Conservation (phyloP, 768 basidiomycete species). For the Psilocybe tampanensis region DNA sequence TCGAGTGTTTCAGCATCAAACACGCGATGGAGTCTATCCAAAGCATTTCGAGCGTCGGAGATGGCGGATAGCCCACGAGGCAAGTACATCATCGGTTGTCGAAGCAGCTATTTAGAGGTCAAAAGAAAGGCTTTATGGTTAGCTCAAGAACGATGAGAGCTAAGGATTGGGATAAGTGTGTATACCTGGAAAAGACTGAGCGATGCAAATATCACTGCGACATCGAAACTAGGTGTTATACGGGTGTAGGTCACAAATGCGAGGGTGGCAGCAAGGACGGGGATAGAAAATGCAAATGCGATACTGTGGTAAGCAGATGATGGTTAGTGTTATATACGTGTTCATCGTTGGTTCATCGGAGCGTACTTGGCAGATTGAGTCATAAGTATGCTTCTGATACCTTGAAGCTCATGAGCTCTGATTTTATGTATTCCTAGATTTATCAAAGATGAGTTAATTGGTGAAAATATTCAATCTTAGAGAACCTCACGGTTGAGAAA, state of each 20-base stretch:
- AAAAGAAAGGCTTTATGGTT: neutral
- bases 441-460: neutral
- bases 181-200: constrained; percentile 58
- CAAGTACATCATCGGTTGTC: constrained; percentile 71
- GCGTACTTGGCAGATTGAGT: constrained; percentile 66
- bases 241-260: constrained; percentile 68
- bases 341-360: too few species aligned
- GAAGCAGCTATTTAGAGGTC: constrained; percentile 45
- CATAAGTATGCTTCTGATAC: constrained; percentile 58
- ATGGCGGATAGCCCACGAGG: constrained; percentile 63
- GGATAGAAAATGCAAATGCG: constrained; percentile 59
- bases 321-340: too few species aligned
- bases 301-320: constrained; percentile 36
- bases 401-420: constrained; percentile 55
- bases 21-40: constrained; percentile 50
- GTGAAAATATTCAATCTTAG: neutral
- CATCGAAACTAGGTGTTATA: constrained; percentile 55
- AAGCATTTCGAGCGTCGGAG: constrained; percentile 65
- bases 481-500: constrained; percentile 59
- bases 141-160: too few species aligned
- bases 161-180: too few species aligned
- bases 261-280: constrained; percentile 68
- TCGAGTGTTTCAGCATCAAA: constrained; percentile 58
- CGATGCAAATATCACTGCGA: constrained; percentile 69
- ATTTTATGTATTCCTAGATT: constrained; percentile 54